These are phyloP conservation scores for Collybia nuda DNA, from an alignment of 768 basidiomycete species.

Conservation along the genomic window DNA sequence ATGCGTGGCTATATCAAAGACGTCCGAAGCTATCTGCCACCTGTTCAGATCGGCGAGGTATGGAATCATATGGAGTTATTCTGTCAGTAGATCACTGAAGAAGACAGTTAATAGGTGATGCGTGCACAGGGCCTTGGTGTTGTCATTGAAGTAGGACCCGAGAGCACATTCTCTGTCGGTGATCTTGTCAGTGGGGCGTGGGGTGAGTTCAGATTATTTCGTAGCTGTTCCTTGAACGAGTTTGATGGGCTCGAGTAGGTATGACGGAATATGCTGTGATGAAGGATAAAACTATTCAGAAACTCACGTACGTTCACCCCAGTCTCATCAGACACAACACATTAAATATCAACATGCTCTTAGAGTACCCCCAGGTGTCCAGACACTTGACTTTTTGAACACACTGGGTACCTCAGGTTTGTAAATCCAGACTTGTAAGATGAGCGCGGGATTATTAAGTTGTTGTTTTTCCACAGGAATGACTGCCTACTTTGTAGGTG, in stretches of 20 bases:
- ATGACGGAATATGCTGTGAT: conserved; percentile 78
- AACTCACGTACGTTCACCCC: conserved; percentile 50
- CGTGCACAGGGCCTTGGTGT: conserved; percentile 66
- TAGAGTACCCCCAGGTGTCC: conserved; percentile 59
- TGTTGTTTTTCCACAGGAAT: conserved; percentile 44
- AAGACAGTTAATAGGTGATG: conserved; percentile 52
- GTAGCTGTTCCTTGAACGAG: neutral
- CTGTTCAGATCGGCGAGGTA: conserved; percentile 68
- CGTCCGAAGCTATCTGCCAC: conserved; percentile 66
- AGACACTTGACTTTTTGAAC: conserved; percentile 78
- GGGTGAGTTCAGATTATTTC: conserved; percentile 42
- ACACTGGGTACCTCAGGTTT: conserved; percentile 73
- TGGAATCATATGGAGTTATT: conserved; percentile 4
- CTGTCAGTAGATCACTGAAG: neutral
- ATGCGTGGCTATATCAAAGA: conserved; percentile 86
- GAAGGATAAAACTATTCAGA: conserved; percentile 48
- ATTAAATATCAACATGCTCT: neutral
- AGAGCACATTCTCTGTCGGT: conserved; percentile 57
- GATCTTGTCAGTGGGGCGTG: conserved; percentile 64
- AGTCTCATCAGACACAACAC: neutral
- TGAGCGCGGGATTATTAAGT: neutral
- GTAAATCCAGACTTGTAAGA: neutral
- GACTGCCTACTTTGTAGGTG: conserved; percentile 85
- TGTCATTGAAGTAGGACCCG: conserved; percentile 57
- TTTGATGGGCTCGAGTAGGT: conserved; percentile 36